Evolutionary conservation across 148 eudicot species (phyloP), one percentile per base, ranked within the genome.

Genomic region (Vaccinium myrtillus): DNA sequence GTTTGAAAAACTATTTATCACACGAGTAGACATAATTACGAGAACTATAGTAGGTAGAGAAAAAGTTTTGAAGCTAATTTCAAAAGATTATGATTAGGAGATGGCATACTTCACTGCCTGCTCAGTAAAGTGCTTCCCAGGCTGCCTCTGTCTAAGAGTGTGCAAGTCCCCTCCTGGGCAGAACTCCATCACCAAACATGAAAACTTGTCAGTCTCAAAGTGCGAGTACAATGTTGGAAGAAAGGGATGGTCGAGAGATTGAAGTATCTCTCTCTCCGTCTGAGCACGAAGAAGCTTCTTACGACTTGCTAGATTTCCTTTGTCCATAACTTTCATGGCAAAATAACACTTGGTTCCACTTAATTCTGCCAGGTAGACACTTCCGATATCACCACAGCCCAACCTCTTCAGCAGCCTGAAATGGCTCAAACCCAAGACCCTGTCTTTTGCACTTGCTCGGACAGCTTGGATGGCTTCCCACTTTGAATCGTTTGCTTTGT

Each of bases 321-420:
- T 92, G 86, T 93, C 96, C 94, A 92, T 92, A 3, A 93, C 95
- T 89, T 93, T 92, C 93, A 93, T 93, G 9, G 95, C 95, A 85
- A 93, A 93, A 77, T 92, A 88, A 79, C 90, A 90, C 74, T 88
- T 90, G 0, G 93, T 93, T 79, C 91, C 96, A 85, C 90, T 90
- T 89, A 93, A 84, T 84, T 93, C 96, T 5, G 94, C 91, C 83
- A 91, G 82, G 82, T 92, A 93, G 54, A 93, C 96, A 73, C 94
- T 93, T 43, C 96, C 96, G 58, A 93, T 93, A 87, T 93, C 96
- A 61, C 96, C 96, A 87, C 92, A 92, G 13, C 94, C 96, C 86
- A 93, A 86, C 75, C 91, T 87, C 79, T 92, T 93, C 54, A 93
- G 85, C 84, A 93, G 87, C 85, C 96, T 89, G 80, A 93, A 92